Evolutionary conservation across 2,329 filamentous ascomycete genomes (phyloP).

Genomic region (Venturia aucupariae): DNA sequence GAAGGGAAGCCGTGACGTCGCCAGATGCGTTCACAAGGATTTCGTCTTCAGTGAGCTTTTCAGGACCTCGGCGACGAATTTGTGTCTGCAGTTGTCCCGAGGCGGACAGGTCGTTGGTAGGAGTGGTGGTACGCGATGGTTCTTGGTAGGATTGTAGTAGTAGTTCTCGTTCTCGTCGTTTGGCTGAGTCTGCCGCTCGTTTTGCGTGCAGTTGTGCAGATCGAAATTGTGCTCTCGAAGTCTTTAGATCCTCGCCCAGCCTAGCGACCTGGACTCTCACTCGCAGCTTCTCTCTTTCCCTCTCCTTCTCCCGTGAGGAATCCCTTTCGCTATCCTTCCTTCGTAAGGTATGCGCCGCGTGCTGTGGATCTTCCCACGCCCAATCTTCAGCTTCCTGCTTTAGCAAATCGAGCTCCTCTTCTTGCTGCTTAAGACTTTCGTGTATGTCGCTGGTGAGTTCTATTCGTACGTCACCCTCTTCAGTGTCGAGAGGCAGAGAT

Average conservation of each 20-base stretch:
- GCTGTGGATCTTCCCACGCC: constrained; percentile 31
- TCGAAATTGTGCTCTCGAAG: constrained; percentile 60
- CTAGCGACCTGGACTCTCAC: constrained; percentile 58
- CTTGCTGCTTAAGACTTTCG: constrained; percentile 63
- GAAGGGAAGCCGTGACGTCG: constrained; percentile 75
- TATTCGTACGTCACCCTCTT: constrained; percentile 56
- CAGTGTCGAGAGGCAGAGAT: constrained; percentile 49
- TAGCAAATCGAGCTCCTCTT: constrained; percentile 76
- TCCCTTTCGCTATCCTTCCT: constrained; percentile 18
- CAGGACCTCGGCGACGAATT: constrained; percentile 25
- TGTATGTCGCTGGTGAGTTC: constrained; percentile 77
- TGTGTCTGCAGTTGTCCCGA: constrained; percentile 1
- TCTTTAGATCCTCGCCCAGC: constrained; percentile 57
- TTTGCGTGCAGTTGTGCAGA: constrained; percentile 75
- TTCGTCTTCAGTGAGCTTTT: constrained; percentile 59
- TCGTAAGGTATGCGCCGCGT: neutral
- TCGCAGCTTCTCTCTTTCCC: constrained; percentile 54
- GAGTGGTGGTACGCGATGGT: constrained; percentile 24
- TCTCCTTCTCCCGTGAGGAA: constrained; percentile 39
- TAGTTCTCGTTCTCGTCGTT: constrained; percentile 65
- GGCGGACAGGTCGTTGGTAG: constrained; percentile 24
- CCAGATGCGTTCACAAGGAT: constrained; percentile 64
- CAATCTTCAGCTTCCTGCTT: constrained; percentile 69
- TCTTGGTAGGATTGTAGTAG: constrained; percentile 58
- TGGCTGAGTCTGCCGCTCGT: constrained; percentile 62